These are phyloP conservation scores for Thecaphora thlaspeos DNA, from an alignment of 1,284 basidiomycete species.

Conservation along the genomic window DNA sequence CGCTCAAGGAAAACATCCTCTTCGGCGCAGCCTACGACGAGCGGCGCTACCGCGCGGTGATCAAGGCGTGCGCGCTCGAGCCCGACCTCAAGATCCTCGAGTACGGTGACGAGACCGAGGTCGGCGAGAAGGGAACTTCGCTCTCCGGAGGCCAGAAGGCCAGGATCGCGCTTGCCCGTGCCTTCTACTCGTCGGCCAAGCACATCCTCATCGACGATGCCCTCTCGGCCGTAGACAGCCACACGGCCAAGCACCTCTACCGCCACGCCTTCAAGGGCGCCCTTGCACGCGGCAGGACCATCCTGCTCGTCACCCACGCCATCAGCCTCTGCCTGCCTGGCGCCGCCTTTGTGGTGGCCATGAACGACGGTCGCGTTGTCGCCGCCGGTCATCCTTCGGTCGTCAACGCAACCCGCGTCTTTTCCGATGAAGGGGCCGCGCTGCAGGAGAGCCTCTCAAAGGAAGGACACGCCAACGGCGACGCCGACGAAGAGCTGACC, in stretches of 20 bases:
- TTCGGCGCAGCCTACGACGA: conserved; percentile 81
- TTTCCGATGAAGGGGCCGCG: conserved; percentile 35
- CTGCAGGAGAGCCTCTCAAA: conserved; percentile 25
- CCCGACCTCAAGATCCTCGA: conserved; percentile 86
- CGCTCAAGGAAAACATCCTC: conserved; percentile 89
- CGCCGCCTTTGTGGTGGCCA: conserved; percentile 69
- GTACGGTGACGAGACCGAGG: conserved; percentile 89
- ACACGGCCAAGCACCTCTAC: conserved; percentile 75
- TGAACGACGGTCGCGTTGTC: conserved; percentile 73
- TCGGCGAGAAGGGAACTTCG: conserved; percentile 72
- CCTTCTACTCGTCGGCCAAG: conserved; percentile 86
- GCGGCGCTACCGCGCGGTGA: conserved; percentile 72
- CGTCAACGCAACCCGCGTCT: conserved; percentile 35
- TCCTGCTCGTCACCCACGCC: conserved; percentile 83
- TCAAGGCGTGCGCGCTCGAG: conserved; percentile 77
- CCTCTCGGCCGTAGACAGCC: conserved; percentile 83
- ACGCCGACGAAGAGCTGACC: conserved; percentile 28
- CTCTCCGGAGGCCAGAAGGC: conserved; percentile 91
- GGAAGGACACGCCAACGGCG: conserved; percentile 7
- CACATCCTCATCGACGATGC: conserved; percentile 86
- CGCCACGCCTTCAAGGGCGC: conserved; percentile 69
- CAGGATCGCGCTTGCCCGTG: conserved; percentile 70
- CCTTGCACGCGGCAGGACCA: conserved; percentile 68
- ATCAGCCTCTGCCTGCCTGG: conserved; percentile 73
- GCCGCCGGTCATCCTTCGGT: conserved; percentile 67